Base-by-base conservation (phyloP, 1,284 basidiomycete genomes). In the Abortiporus biennis region DNA sequence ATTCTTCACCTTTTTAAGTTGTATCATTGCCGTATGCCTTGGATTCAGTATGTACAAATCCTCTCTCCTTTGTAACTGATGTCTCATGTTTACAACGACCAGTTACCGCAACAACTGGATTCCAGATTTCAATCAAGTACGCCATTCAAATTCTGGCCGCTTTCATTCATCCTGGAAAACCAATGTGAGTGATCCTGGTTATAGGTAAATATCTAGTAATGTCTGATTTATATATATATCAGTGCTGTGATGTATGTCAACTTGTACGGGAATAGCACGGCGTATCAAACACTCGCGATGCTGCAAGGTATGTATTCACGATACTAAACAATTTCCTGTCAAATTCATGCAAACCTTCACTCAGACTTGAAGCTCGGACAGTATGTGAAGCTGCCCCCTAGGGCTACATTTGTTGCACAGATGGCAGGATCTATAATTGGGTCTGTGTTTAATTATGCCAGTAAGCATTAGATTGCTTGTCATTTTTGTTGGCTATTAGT, bases 131-230 rank as follows among this genome's bases (percentile, higher is more conserved):
- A 27, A 71, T 74, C 46, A 74, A 76, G 53, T 64, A 69, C 41
- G 74, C 65, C n/a, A 68, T 75, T 3, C 74, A 79, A 55, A 74
- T 82, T 63, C 64, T 82, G 20, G 77, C 74, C 4, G 75, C 76
- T 4, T 81, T 76, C 56, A 59, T 82, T 19, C 72, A 78, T 54
- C 77, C 75, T 0, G 74, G 80, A 22, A 69, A 72, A 49, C 77
- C 78, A 2, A 68, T 76, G 66, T 72, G 50, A 39, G 66, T 54
- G 3, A 31, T 15, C 21, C 2, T 27, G 21, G 3, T n/a, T 25
- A 12, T 40, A 9, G 21, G 9, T 17, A 13, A 4, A 17, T 25
- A n/a, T 23, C 38, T 20, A 27, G 24, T 4, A 13, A 19, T 12
- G 22, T 36, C n/a, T 47, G 5, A 11, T 29, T 9, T 8, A 17